Evolutionary conservation across 2,329 filamentous ascomycete species (phyloP).

Genomic region (Rutstroemia sp.): DNA sequence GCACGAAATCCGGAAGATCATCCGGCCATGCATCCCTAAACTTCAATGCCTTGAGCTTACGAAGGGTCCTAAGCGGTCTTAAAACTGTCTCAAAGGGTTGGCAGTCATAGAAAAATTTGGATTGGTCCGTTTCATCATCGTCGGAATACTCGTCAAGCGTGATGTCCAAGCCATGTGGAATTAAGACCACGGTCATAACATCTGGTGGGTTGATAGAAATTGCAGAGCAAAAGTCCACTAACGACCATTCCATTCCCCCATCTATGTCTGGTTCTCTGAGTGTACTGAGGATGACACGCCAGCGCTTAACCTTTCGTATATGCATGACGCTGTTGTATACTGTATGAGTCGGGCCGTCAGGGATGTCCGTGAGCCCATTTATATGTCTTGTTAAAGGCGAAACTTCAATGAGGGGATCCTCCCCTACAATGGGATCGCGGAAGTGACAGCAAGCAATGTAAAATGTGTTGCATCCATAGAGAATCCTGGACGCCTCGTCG

Average conservation of each 20-base stretch:
- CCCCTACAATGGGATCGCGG: background rate
- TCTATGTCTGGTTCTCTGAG: background rate
- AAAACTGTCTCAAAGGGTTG: background rate
- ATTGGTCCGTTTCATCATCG: background rate
- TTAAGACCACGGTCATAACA: background rate
- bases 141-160: too few species aligned
- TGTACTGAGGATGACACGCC: slow-evolving; percentile 1
- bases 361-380: background rate
- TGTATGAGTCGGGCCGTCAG: background rate
- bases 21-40: background rate
- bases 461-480: slow-evolving; percentile 40
- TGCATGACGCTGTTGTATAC: background rate
- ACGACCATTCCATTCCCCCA: background rate
- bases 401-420: background rate
- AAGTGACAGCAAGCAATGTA: slow-evolving; percentile 3
- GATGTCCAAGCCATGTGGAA: too few species aligned
- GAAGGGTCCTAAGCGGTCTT: background rate
- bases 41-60: background rate
- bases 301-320: background rate
- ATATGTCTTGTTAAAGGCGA: slow-evolving; percentile 5
- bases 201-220: background rate
- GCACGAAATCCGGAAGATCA: background rate
- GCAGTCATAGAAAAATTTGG: background rate
- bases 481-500: slow-evolving; percentile 26
- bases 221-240: background rate